These are phyloP conservation scores for Globisporangium canariense DNA, from an alignment of 352 stramenopile genomes.

Conservation along the genomic window DNA sequence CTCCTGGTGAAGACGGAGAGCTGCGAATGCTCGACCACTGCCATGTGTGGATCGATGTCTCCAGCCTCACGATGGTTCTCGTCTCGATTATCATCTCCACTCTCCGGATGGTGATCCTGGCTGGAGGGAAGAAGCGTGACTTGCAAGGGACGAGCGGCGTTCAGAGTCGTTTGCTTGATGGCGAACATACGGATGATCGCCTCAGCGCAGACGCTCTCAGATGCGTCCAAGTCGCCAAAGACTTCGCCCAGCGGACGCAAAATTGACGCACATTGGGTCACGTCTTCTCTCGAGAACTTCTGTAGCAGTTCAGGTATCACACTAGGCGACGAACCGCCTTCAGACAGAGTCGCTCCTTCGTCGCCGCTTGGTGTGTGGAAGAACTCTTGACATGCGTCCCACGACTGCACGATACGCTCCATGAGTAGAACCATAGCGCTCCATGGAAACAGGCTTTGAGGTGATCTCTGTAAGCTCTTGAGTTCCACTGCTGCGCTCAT, in stretches of 20 bases:
- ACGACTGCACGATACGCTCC: neutral
- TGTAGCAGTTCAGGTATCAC: neutral
- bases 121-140: neutral
- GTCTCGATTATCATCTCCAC: neutral
- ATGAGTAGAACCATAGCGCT: constrained; percentile 4
- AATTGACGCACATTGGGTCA: constrained; percentile 13
- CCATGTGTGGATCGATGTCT: neutral
- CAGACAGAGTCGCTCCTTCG: neutral
- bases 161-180: constrained; percentile 15
- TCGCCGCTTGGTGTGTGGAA: neutral
- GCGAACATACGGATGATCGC: constrained; percentile 15
- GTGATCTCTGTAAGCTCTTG: neutral
- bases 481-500: neutral
- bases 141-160: neutral
- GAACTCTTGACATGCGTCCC: constrained; percentile 10
- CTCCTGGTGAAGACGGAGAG: constrained; percentile 10
- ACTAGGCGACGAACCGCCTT: neutral
- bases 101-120: neutral
- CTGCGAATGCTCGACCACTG: neutral
- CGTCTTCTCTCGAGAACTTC: constrained; percentile 12
- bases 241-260: constrained; percentile 14
- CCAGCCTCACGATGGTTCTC: neutral
- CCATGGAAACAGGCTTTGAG: constrained; percentile 1
- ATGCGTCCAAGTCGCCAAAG: constrained; percentile 1
- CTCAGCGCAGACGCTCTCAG: constrained; percentile 10